phyloP scores from a whole-genome alignment of 225 moss, liverwort and hornwort species.

The Sphagnum tenellum region DNA sequence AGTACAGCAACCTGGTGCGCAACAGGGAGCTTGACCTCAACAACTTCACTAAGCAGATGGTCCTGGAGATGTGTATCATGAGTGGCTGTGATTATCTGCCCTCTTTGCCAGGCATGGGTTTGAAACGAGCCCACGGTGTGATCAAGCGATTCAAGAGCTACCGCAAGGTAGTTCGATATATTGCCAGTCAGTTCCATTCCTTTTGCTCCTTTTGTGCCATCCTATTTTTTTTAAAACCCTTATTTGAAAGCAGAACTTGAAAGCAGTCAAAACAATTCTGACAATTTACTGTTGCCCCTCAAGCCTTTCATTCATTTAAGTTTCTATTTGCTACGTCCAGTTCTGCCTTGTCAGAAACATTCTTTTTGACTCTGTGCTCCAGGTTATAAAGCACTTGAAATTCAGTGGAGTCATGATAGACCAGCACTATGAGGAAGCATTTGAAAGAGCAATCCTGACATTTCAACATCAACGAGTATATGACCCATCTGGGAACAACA shows the following conservation, averaged over 20 bases:
- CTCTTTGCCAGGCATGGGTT: slow-evolving; percentile 89
- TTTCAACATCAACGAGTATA: slow-evolving; percentile 92
- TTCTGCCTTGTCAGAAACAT: background rate
- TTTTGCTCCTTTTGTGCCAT: background rate
- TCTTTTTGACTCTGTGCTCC: slow-evolving; percentile 5
- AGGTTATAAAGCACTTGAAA: slow-evolving; percentile 87
- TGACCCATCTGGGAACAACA: slow-evolving; percentile 54
- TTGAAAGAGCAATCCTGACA: slow-evolving; percentile 71
- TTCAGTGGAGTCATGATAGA: slow-evolving; percentile 64
- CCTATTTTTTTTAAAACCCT: too few species aligned
- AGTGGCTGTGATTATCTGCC: slow-evolving; percentile 92
- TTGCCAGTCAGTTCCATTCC: background rate
- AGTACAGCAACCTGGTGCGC: slow-evolving; percentile 44
- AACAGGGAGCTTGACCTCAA: slow-evolving; percentile 66
- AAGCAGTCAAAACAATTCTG: too few species aligned
- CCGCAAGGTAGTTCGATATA: slow-evolving; percentile 38
- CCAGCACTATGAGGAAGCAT: slow-evolving; percentile 65
- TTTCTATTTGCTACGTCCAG: too few species aligned
- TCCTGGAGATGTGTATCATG: slow-evolving; percentile 95
- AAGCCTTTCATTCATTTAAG: too few species aligned
- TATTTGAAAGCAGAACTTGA: too few species aligned
- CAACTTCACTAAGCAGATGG: slow-evolving; percentile 83
- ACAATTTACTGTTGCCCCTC: too few species aligned
- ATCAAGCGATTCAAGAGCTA: slow-evolving; percentile 72
- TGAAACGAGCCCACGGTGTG: slow-evolving; percentile 71